phyloP scores from a whole-genome alignment of 2,329 filamentous ascomycete genomes.

The Lomentospora prolificans region DNA sequence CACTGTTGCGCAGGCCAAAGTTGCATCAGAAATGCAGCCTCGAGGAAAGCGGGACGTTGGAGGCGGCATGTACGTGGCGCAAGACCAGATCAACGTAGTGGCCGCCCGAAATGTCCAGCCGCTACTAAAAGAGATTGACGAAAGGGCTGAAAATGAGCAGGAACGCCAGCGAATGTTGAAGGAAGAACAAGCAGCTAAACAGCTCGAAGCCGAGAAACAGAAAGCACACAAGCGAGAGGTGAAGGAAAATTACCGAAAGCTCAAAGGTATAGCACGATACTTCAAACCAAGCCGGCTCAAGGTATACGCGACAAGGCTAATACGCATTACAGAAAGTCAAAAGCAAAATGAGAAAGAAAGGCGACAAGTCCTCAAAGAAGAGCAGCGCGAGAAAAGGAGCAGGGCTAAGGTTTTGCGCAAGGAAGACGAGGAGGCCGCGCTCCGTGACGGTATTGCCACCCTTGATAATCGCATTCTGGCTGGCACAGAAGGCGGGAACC shows the following conservation, averaged over 20 bases:
- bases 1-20: conserved; percentile 54
- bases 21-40: conserved; percentile 26
- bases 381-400: neutral
- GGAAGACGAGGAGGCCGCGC: neutral
- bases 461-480: neutral
- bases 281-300: neutral
- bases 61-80: conserved; percentile 69
- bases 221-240: conserved; percentile 32
- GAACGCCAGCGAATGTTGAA: conserved; percentile 55
- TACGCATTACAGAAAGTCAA: conserved; percentile 29
- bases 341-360: conserved; percentile 34
- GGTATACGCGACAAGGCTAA: neutral
- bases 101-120: conserved; percentile 71
- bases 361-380: conserved; percentile 40
- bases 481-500: neutral
- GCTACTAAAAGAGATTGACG: conserved; percentile 73
- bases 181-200: conserved; percentile 54
- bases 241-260: conserved; percentile 40
- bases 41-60: conserved; percentile 58
- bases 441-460: neutral
- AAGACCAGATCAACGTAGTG: conserved; percentile 68
- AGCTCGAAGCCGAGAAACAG: conserved; percentile 47
- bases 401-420: neutral
- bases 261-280: conserved; percentile 40
- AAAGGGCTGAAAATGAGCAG: conserved; percentile 62